Evolutionary conservation across 257 asterid genomes (phyloP).

Genomic region (Solanum pinnatisectum): DNA sequence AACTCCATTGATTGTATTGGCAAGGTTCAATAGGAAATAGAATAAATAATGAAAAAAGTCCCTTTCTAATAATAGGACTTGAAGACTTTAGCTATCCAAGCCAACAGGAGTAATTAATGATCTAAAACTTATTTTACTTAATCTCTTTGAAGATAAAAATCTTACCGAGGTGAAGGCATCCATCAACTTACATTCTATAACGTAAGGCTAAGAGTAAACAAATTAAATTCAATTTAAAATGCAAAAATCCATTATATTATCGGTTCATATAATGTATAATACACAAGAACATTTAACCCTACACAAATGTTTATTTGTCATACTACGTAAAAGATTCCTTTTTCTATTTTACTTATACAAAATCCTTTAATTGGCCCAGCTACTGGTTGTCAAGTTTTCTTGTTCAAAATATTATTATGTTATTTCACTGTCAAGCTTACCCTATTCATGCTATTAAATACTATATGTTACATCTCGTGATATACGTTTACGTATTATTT

Average conservation of each 20-base stretch:
- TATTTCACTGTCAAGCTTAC: background rate
- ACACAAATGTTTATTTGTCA: background rate
- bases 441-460: background rate
- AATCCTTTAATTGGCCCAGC: background rate
- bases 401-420: background rate
- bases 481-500: background rate
- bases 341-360: background rate
- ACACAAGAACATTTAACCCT: background rate
- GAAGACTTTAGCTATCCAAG: background rate
- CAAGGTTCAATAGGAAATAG: background rate
- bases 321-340: background rate
- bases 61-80: background rate
- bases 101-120: too few species aligned
- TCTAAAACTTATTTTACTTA: too few species aligned
- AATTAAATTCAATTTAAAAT: too few species aligned
- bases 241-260: too few species aligned
- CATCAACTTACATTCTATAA: background rate
- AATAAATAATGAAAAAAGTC: background rate
- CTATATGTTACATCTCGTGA: background rate
- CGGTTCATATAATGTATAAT: background rate
- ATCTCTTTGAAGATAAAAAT: too few species aligned
- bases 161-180: background rate
- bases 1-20: background rate
- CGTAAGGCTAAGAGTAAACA: too few species aligned
- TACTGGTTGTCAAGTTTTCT: background rate